A percentile compares a stretch with the other conserved stretches of the same genome.
Conservation (phyloP, 1,139 yeast genomes). For the Candida sanyaensis region DNA sequence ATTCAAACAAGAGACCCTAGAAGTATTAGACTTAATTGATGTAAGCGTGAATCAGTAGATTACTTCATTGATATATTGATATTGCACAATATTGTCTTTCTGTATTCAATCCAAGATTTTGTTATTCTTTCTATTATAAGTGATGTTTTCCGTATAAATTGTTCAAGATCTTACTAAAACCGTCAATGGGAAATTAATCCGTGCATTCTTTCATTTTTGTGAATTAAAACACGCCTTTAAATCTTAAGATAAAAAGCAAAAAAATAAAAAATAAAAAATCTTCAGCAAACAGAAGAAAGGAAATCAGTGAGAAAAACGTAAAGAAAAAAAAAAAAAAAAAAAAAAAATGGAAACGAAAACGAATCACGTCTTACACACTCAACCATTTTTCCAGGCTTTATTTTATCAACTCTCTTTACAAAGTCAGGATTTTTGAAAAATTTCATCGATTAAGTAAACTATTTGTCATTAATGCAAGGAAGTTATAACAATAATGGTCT, state of each 20-base stretch:
- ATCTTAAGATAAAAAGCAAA: background rate
- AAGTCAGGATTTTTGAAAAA: background rate
- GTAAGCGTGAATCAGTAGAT: too few relatives aligned
- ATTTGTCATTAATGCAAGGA: conserved; percentile 40
- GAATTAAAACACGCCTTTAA: background rate
- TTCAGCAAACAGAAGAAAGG: background rate
- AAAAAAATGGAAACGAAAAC: background rate
- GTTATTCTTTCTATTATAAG: too few relatives aligned
- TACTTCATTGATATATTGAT: too few relatives aligned
- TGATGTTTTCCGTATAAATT: too few relatives aligned
- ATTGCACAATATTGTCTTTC: too few relatives aligned
- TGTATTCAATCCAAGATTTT: too few relatives aligned
- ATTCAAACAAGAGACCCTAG: too few relatives aligned
- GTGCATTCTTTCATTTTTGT: too few relatives aligned
- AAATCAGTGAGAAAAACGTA: conserved; percentile 1
- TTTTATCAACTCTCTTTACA: too few relatives aligned
- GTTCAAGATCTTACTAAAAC: too few relatives aligned
- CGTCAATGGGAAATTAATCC: too few relatives aligned
- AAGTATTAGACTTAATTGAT: too few relatives aligned
- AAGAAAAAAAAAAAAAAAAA: conserved; percentile 1
- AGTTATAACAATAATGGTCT: conserved; percentile 45
- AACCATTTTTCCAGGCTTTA: background rate
- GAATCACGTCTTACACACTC: background rate
- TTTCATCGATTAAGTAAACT: background rate
- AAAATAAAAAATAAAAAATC: conserved; percentile 3